Base-by-base conservation (phyloP, 345 rosid species). In the Aquilaria malaccensis region DNA sequence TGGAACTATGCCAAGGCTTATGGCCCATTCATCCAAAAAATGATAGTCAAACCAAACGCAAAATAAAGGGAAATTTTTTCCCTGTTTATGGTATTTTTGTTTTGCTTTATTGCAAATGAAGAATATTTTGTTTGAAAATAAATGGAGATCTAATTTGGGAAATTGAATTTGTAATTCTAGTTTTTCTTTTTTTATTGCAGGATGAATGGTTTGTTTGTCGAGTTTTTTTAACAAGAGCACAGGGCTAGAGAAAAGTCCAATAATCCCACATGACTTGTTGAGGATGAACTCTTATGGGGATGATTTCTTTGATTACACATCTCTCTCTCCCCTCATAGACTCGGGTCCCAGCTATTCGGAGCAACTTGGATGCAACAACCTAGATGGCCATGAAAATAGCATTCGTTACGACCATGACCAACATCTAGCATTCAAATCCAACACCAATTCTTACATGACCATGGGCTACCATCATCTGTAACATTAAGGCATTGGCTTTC, bases 121-220 rank as follows among this genome's bases (percentile, higher is more conserved):
- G 78, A 61, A 59, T 67, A 74, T 50, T 29, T 37, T 9, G 7
- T 4, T 37, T 37, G 12, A 22, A 13, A 10, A 43, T 13, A 63
- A 15, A 33, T 48, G 12, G 13, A 29, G 30, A 29, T 49, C 6
- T 54, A 30, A 2, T 30, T 10, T 62, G 2, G 43, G 22, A 22
- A 22, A 22, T 22, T 22, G 3, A n/a, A 13, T 33, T 50, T 46
- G 30, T 50, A 65, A 2, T 62, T 59, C 37, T 30, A 13, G 47
- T 61, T 50, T 33, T 51, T 68, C 13, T 22, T 22, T 22, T 22
- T 51, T 61, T 60, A n/a, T 74, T 69, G 30, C 83, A 94, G 99
- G 95, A 86, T 70, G 97, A 88, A 76, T 94, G 99, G 99, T 95
- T 86, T 59, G 97, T 90, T 55, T 69, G 96, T 78, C 81, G 99